A percentile compares a stretch with the other conserved stretches of the same genome.
Conservation (phyloP, 768 basidiomycete genomes). For the Podaxis sp. region DNA sequence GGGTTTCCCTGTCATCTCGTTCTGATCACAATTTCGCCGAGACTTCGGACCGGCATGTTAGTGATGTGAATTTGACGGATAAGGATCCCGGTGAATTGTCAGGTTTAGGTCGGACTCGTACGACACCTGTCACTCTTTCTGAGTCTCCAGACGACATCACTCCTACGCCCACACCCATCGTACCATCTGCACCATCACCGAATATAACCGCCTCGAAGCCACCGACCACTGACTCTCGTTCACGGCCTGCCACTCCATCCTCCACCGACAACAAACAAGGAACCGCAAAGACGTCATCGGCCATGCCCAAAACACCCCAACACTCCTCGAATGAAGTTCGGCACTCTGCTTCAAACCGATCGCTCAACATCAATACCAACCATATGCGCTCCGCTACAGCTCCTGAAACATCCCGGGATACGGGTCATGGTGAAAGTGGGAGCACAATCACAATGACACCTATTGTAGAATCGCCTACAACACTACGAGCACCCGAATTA, state of each 20-base stretch:
- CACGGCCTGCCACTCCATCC: constrained; percentile 1
- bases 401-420: constrained; percentile 22
- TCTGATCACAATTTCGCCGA: constrained; percentile 1
- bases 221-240: not conserved
- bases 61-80: constrained; percentile 10
- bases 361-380: constrained; percentile 11
- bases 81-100: constrained; percentile 10
- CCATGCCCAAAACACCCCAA: constrained; percentile 9
- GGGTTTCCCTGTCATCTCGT: not conserved
- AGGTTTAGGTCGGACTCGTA: constrained; percentile 11
- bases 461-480: constrained; percentile 48
- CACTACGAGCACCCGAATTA: constrained; percentile 32
- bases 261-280: not conserved
- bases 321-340: not conserved
- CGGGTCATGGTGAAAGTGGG: constrained; percentile 11
- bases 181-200: not conserved
- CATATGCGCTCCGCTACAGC: constrained; percentile 31
- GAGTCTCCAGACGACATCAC: constrained; percentile 3
- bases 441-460: constrained; percentile 27
- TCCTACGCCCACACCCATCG: constrained; percentile 2
- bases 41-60: constrained; percentile 9
- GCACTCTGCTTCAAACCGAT: constrained; percentile 8
- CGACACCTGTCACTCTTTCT: constrained; percentile 7
- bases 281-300: constrained; percentile 9
- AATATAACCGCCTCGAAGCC: not conserved